A percentile compares a stretch with the other conserved stretches of the same genome.
phyloP scores from a whole-genome alignment of 805 yeast species.

The Pichia californica region DNA sequence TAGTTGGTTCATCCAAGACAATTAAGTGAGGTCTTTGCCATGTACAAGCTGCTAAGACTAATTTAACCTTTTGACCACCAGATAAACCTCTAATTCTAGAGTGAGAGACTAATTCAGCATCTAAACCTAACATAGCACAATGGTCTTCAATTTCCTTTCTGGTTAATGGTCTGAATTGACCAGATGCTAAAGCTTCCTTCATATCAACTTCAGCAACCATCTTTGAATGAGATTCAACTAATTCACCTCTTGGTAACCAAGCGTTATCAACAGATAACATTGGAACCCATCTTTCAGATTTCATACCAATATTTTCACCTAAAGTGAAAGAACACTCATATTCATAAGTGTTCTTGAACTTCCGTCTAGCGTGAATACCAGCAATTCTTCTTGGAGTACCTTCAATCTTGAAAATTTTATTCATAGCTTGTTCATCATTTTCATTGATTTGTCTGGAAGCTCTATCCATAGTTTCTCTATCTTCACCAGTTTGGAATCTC shows the following conservation, averaged over 20 bases:
- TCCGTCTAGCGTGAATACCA: constrained; percentile 93
- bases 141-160: constrained; percentile 99
- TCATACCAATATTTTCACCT: constrained; percentile 99
- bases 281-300: constrained; percentile 98
- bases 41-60: constrained; percentile 99
- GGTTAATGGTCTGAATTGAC: constrained; percentile 99
- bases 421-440: constrained; percentile 96
- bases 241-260: constrained; percentile 99
- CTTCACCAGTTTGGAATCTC: constrained; percentile 99
- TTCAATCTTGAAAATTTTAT: constrained; percentile 98
- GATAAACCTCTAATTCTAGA: constrained; percentile 99
- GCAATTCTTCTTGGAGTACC: constrained; percentile 97
- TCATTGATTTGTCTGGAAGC: constrained; percentile 98
- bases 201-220: constrained; percentile 99
- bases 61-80: constrained; percentile 99
- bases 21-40: constrained; percentile 99
- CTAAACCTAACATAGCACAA: constrained; percentile 98
- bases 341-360: constrained; percentile 99
- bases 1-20: constrained; percentile 99
- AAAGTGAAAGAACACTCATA: constrained; percentile 96
- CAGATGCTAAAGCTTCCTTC: constrained; percentile 99
- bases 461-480: constrained; percentile 99
- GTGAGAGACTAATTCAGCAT: constrained; percentile 98
- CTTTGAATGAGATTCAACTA: constrained; percentile 95
- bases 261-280: constrained; percentile 99